Base-by-base conservation (phyloP, 2,329 filamentous ascomycete genomes). In the Mycocentrospora acerina region DNA sequence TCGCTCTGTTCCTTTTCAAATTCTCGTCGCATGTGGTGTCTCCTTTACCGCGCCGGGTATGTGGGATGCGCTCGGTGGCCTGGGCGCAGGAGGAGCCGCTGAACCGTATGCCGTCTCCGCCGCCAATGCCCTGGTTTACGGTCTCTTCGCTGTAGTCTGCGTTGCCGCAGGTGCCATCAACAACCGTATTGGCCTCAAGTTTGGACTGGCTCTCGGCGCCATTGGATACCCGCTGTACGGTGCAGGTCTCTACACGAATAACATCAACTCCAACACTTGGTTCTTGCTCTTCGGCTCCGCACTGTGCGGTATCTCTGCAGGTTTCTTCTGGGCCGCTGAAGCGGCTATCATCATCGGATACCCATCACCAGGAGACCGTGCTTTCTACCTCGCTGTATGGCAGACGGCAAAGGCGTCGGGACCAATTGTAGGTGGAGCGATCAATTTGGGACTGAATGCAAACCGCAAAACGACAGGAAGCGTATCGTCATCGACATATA, bases 401-500 rank as follows among this genome's bases (percentile, higher is more conserved):
- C 61, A 65, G 40, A 58, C 55, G 7, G 61, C 61, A 5, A 65
- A 65, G 36, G 60, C 61, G 6, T 48, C 59, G 32, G 62, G 62
- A 8, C 62, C 62, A 13, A 73, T 77, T 17, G 68, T 79, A 7
- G 75, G 76, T 9, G 75, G 74, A 3, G 68, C 73, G 2, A 76
- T 78, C 44, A 72, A 73, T 14, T 61, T 78, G 2, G 76, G 68
- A 1, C 51, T 78, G 8, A 78, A 76, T 45, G 59, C 64, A 18
- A 59, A 59, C 24, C 51, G 59, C 9, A 60, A 65, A 15, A 63
- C 68, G 1, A 51, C 56, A 2, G 71, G 71, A 13, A 64, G 66
- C n/a, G 63, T 71, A 1, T 59, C 59, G 0, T 63, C 60, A 12
- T 54, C 67, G 9, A 74, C 71, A 0, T 73, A 73, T 40, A 65